Conservation (phyloP, 2,329 filamentous ascomycete genomes). For the Nothopassalora personata region DNA sequence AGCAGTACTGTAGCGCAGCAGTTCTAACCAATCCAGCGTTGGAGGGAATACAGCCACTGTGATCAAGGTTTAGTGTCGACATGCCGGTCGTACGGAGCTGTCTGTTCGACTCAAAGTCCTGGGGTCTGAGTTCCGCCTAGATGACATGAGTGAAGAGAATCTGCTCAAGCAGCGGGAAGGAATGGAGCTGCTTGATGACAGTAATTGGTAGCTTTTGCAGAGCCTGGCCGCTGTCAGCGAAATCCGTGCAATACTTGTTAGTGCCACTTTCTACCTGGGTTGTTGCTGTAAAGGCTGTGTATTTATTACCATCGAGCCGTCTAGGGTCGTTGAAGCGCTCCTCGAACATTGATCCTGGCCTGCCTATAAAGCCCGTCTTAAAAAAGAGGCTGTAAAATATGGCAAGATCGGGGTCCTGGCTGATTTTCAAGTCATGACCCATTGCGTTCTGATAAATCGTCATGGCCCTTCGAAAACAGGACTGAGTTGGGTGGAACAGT, state of each 20-base stretch:
- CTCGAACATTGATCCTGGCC: constrained; percentile 11
- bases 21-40: neutral
- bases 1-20: neutral
- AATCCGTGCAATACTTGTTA: too few relatives aligned
- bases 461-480: too few relatives aligned
- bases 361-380: constrained; percentile 6
- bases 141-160: neutral
- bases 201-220: neutral
- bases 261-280: constrained; percentile 3
- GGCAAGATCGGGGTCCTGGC: neutral
- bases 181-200: neutral
- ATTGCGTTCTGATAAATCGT: too few relatives aligned
- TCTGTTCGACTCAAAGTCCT: neutral
- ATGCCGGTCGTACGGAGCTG: neutral
- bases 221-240: neutral
- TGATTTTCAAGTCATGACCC: too few relatives aligned
- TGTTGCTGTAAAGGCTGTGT: constrained; percentile 15
- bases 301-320: neutral
- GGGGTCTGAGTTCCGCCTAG: neutral
- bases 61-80: neutral
- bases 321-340: constrained; percentile 16
- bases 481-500: too few relatives aligned
- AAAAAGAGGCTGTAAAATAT: constrained; percentile 1
- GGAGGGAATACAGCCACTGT: neutral
- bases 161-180: neutral